Base-by-base conservation (phyloP, 768 basidiomycete genomes). In the Rhizopogon vinicolor region DNA sequence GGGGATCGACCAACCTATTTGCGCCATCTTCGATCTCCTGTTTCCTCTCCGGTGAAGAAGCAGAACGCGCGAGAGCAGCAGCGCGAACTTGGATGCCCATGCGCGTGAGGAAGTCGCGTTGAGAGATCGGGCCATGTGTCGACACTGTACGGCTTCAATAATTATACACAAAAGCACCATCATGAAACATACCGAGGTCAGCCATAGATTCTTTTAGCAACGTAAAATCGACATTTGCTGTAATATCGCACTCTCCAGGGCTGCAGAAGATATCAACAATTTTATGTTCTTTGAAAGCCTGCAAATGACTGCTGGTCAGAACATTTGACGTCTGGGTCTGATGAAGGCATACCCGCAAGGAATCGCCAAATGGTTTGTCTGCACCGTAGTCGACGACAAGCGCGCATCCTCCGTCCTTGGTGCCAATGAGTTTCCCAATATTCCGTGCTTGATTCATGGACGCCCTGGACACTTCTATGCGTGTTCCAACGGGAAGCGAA, bases 151-250 rank as follows among this genome's bases (percentile, higher is more conserved):
- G 14, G 10, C 13, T 14, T 7, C 16, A 8, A 25, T 66, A 40
- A 71, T 55, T 5, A 1, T 9, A 35, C 5, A 53, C 31, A 41
- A 25, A 2, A 10, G 53, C 7, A 33, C 10, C 44, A 28, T 14
- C 14, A 31, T 33, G 16, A 35, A 19, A 67, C 81, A 28, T 56
- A 90, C 91, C 89, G 3, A 83, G 71, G 52, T 81, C 84, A 1
- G 68, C 66, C 58, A 93, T 75, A 0, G 91, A 85, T 72, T 97
- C 93, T 64, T 80, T 79, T 44, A 98, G 76, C 67, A 90, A 91
- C 0, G 85, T 82, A 71, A 98, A 98, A 72, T 99, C 95, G 46
- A 99, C 96, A 64, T 98, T 97, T n/a, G 89, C 86, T 0, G 97
- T 99, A 45, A 98, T 72, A 69, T 99, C 97, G 41, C 90, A 88